These are phyloP conservation scores for Tephrocybe sp. DNA, from an alignment of 768 basidiomycete genomes.

Conservation along the genomic window DNA sequence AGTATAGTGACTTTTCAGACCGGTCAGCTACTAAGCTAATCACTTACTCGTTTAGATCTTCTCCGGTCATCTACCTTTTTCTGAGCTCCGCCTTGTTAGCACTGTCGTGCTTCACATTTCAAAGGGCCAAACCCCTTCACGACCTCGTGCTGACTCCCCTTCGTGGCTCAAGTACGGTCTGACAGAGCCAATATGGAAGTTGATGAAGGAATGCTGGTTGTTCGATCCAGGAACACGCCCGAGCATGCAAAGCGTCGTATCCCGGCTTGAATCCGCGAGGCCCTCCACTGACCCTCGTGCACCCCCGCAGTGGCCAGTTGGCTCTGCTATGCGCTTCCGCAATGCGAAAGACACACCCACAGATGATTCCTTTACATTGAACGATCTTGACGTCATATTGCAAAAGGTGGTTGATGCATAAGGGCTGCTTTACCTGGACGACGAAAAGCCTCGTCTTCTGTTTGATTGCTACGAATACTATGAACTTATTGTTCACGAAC, in stretches of 20 bases:
- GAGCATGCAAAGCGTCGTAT: neutral
- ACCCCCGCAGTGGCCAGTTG: neutral
- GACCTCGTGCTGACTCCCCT: neutral
- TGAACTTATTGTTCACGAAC: too few species aligned
- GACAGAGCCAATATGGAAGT: neutral
- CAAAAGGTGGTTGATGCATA: neutral
- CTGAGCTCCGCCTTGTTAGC: neutral
- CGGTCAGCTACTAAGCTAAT: neutral
- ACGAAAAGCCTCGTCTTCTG: too few species aligned
- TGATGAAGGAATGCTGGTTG: neutral
- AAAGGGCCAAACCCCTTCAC: neutral
- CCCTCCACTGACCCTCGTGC: neutral
- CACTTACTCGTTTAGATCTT: neutral
- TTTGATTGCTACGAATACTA: too few species aligned
- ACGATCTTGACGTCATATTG: neutral
- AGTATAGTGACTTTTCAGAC: slow-evolving; percentile 17
- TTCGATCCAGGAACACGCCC: neutral
- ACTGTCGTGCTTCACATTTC: neutral
- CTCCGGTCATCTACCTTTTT: neutral
- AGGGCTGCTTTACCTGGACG: too few species aligned
- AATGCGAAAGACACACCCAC: neutral
- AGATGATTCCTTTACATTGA: neutral
- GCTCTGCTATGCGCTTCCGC: neutral
- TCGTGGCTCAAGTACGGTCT: neutral
- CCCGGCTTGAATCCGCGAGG: neutral